These are phyloP conservation scores for Cutaneotrichosporon sp. DNA, from an alignment of 1,284 basidiomycete genomes.

Conservation along the genomic window DNA sequence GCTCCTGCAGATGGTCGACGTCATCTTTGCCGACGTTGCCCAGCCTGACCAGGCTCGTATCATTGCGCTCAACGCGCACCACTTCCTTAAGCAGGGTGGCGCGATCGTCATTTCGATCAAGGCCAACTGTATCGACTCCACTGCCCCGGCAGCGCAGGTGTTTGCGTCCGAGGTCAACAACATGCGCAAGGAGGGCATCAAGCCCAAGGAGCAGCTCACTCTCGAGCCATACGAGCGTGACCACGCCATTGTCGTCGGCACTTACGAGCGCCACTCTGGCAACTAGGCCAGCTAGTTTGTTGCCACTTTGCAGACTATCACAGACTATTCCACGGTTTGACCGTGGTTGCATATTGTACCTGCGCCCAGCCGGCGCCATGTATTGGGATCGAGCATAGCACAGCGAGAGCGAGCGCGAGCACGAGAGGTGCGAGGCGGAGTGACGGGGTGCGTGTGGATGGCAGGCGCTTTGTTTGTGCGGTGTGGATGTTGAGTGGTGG, in stretches of 20 bases:
- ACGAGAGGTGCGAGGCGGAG: too few species aligned
- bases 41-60: constrained; percentile 99
- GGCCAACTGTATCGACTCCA: constrained; percentile 98
- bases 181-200: constrained; percentile 77
- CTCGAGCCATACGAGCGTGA: constrained; percentile 62
- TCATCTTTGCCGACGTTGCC: constrained; percentile 96
- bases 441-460: too few species aligned
- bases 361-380: constrained; percentile 14
- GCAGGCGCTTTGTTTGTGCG: background rate
- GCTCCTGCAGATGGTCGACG: constrained; percentile 88
- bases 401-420: too few species aligned
- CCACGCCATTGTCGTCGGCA: constrained; percentile 55
- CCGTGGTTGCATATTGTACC: constrained; percentile 12
- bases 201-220: constrained; percentile 64
- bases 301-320: constrained; percentile 3
- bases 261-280: constrained; percentile 47
- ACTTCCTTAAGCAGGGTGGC: constrained; percentile 93
- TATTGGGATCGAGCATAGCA: constrained; percentile 16
- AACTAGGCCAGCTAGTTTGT: constrained; percentile 4
- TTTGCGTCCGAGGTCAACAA: constrained; percentile 87
- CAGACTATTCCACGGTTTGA: background rate
- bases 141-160: constrained; percentile 81
- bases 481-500: too few species aligned
- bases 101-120: constrained; percentile 98
- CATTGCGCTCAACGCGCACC: constrained; percentile 87